These are phyloP conservation scores for Trichoderma aggressivum DNA, from an alignment of 2,329 filamentous ascomycete species.

Conservation along the genomic window DNA sequence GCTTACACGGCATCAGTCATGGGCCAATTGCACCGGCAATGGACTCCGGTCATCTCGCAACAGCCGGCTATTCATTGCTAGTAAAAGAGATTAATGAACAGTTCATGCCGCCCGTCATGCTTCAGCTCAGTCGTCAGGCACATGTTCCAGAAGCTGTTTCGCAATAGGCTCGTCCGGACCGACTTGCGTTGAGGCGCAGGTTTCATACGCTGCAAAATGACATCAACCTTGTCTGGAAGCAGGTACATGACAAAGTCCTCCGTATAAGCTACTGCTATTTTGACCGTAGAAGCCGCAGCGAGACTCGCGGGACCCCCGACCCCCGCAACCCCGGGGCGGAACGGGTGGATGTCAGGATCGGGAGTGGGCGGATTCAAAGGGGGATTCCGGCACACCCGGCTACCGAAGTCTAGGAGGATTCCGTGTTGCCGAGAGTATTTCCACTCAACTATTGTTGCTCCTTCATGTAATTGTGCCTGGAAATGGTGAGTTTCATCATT, in stretches of 20 bases:
- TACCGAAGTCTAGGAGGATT: not conserved
- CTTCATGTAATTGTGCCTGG: not conserved
- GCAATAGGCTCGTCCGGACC: not conserved
- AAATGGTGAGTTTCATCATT: not conserved
- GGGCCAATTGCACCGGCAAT: not conserved
- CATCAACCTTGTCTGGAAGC: not conserved
- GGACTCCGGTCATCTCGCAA: not conserved
- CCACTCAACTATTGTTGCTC: not conserved
- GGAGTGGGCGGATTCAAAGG: not conserved
- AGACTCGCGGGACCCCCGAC: not conserved
- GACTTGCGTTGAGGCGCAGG: not conserved
- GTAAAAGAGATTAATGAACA: not conserved
- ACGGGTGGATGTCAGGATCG: conserved; percentile 2
- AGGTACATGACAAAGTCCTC: not conserved
- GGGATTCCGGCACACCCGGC: conserved; percentile 2
- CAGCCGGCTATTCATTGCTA: not conserved
- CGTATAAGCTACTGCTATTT: not conserved
- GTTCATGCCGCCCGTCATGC: not conserved
- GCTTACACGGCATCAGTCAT: not conserved
- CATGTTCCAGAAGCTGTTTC: conserved; percentile 6
- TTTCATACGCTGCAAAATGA: not conserved
- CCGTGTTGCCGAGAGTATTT: not conserved
- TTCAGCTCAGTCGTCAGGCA: not conserved
- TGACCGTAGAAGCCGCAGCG: not conserved
- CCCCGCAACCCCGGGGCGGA: conserved; percentile 5